Conservation (phyloP, 78 protist species). For the Isochrysis galbana region DNA sequence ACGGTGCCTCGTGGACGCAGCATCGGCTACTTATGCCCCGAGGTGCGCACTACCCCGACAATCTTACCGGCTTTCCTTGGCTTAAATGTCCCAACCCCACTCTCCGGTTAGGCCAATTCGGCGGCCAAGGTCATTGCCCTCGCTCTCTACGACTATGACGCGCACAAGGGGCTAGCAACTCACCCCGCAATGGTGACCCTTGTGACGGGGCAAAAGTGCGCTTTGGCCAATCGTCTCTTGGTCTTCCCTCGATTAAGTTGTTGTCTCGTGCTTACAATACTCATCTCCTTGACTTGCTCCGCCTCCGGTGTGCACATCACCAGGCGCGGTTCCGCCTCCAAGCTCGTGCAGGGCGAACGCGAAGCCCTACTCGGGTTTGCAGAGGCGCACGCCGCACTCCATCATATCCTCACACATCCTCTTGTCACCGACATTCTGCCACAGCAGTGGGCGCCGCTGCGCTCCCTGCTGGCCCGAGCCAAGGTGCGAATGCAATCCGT, state of each 20-base stretch:
- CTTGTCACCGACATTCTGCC: not conserved
- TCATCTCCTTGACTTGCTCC: not conserved
- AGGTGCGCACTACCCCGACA: no score
- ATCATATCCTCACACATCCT: not conserved
- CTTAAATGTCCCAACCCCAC: no score
- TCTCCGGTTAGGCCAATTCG: not conserved
- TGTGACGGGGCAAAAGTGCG: no score
- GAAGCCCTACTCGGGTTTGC: not conserved
- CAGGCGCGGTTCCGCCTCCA: no score
- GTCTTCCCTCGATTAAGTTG: not conserved
- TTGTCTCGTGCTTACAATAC: not conserved
- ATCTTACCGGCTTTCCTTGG: no score
- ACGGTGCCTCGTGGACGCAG: not conserved
- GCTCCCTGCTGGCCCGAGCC: not conserved
- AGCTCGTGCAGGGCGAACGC: not conserved
- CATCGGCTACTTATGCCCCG: not conserved
- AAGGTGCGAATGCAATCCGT: no score
- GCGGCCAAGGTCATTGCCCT: not conserved
- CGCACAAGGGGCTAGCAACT: not conserved
- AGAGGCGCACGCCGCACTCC: not conserved
- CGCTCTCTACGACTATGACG: not conserved
- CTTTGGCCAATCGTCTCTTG: not conserved
- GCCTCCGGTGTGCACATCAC: no score
- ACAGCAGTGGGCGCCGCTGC: not conserved
- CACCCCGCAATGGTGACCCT: no score